Evolutionary conservation across 225 moss, liverwort and hornwort genomes (phyloP), one percentile per base, ranked within the genome.

Genomic region (Neckera pumila): DNA sequence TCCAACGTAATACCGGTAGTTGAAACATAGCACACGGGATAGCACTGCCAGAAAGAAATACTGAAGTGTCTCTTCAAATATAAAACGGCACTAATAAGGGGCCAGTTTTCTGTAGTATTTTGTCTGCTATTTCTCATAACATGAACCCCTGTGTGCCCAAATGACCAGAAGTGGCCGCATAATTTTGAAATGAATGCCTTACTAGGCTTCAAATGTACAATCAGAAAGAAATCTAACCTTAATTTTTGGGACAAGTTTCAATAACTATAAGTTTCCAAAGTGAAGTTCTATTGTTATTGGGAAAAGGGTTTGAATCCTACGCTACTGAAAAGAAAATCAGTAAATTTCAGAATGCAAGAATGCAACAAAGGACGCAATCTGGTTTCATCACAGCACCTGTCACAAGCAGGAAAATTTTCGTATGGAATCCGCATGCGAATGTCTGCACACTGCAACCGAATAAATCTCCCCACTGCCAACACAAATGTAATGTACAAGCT

Each of bases 391-490:
- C 58, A 59, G 82, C 57, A 95, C 97, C 97, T 97, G 85, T 98
- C 98, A 92, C 98, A 98, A 67, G 95, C 89, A 79, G 92, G 96
- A 82, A 98, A 98, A 73, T 98, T 98, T 84, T 98, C 98, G 78
- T 95, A 98, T 88, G 97, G 98, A 76, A 98, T 98, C 76, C 97
- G 94, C 98, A 98, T 98, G 88, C 98, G 95, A 76, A 96, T 94
- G 85, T 98, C 98, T 63, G 98, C 91, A 80, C 98, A 98, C 89
- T 98, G 98, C 92, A 98, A 87, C 61, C 97, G 95, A 87, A 98
- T 98, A 79, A 98, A 96, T 90, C 98, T 96, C n/a, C 98, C 96
- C 62, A 98, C 92, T 57, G 98, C 96, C 88, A 97, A 93, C 84
- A 98, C 98, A 87, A 98, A 98, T 51, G 98, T 97, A 89, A 98